Percentiles rank a stretch among this genome's conserved stretches.
Conservation (phyloP, 768 basidiomycete genomes). For the Butyriboletus loyo region DNA sequence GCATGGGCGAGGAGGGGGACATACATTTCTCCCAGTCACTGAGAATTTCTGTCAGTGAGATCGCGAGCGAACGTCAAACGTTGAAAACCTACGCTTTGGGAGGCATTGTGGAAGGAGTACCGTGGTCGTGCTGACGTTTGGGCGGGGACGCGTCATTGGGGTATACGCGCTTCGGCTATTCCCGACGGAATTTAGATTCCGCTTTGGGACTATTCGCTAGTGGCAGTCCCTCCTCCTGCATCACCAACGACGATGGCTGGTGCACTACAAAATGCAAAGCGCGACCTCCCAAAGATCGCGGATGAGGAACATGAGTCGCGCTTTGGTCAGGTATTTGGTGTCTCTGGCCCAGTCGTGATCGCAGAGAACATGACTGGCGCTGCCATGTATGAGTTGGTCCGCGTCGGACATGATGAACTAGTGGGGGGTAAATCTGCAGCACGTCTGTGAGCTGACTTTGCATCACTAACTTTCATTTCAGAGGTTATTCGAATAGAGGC, state of each 20-base stretch:
- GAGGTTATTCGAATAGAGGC: conserved; percentile 99
- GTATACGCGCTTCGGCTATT: conserved; percentile 26
- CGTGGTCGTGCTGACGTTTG: conserved; percentile 18
- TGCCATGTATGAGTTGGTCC: conserved; percentile 97
- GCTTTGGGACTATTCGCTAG: conserved; percentile 21
- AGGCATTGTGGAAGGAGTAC: conserved; percentile 58
- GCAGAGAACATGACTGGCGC: conserved; percentile 93
- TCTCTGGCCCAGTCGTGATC: conserved; percentile 97
- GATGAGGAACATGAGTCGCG: conserved; percentile 89
- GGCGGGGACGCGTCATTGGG: conserved; percentile 36
- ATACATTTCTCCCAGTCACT: conserved; percentile 99
- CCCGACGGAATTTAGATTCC: conserved; percentile 27
- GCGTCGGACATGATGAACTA: conserved; percentile 97
- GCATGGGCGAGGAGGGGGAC: conserved; percentile 18
- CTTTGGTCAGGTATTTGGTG: conserved; percentile 89
- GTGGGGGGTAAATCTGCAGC: conserved; percentile 72
- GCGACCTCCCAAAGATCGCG: conserved; percentile 79
- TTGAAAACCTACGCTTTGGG: conserved; percentile 83
- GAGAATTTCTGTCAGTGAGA: conserved; percentile 12
- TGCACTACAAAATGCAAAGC: conserved; percentile 87
- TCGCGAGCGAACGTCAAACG: not conserved
- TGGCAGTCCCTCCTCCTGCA: not conserved
- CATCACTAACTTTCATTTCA: conserved; percentile 32
- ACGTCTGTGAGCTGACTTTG: not conserved
- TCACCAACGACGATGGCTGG: conserved; percentile 68